Percentiles rank a stretch among this genome's conserved stretches.
These are phyloP conservation scores for Vigna hirtella DNA, from an alignment of 306 rosid species.

Conservation along the genomic window DNA sequence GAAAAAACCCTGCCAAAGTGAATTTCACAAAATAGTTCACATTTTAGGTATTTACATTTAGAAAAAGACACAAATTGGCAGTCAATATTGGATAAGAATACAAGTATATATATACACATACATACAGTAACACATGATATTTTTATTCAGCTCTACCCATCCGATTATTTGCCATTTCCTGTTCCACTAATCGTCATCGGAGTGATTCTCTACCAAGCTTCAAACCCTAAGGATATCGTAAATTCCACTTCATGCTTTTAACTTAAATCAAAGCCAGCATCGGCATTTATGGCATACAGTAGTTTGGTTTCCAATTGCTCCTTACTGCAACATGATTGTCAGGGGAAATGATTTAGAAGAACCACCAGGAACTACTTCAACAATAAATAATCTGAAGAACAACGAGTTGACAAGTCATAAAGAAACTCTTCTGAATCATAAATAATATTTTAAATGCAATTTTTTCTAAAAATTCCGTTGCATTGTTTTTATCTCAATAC, in stretches of 20 bases:
- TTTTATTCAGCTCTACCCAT: constrained; percentile 19
- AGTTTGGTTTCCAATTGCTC: constrained; percentile 90
- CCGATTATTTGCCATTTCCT: background rate
- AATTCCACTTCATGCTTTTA: constrained; percentile 42
- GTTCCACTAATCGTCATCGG: constrained; percentile 7
- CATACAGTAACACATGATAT: background rate
- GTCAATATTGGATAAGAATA: background rate
- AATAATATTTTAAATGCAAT: too few species aligned
- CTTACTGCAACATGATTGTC: constrained; percentile 62
- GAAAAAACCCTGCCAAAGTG: background rate
- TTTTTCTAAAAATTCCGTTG: too few species aligned
- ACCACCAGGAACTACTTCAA: background rate
- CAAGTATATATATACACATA: background rate
- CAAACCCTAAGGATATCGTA: background rate
- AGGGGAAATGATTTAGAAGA: constrained; percentile 18
- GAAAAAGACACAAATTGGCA: background rate
- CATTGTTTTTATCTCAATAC: background rate
- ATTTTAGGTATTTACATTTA: constrained; percentile 34
- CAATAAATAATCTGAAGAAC: background rate
- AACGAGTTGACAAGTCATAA: background rate
- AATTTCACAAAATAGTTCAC: constrained; percentile 14
- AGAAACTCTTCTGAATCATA: background rate
- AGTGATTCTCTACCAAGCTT: background rate
- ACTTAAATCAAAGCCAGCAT: constrained; percentile 98
- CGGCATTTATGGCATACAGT: constrained; percentile 88